Conservation (phyloP, 768 basidiomycete species). For the Termitomyces sp. region DNA sequence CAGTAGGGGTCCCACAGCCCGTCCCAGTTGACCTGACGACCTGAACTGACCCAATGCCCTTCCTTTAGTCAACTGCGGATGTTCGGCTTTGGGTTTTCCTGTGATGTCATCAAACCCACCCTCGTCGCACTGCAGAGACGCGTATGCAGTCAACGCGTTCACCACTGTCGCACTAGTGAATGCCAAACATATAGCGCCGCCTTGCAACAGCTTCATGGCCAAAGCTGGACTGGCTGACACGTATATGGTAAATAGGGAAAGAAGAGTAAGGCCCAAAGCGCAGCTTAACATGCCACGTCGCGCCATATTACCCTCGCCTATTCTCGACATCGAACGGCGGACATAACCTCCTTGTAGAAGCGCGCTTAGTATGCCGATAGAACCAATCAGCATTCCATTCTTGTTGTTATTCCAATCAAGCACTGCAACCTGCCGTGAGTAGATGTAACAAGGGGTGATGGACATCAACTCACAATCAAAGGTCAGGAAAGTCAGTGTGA, state of each 20-base stretch:
- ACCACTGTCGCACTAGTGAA: constrained; percentile 97
- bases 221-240: constrained; percentile 32
- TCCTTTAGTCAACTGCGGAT: constrained; percentile 76
- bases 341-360: constrained; percentile 93
- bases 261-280: constrained; percentile 58
- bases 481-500: constrained; percentile 93
- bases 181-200: constrained; percentile 79
- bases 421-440: constrained; percentile 36
- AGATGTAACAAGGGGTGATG: background rate
- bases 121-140: constrained; percentile 88
- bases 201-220: constrained; percentile 50
- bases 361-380: constrained; percentile 88
- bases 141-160: constrained; percentile 85
- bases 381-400: constrained; percentile 79
- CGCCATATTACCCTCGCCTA: constrained; percentile 82
- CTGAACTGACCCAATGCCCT: constrained; percentile 81
- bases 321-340: constrained; percentile 66
- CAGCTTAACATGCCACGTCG: constrained; percentile 74
- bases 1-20: constrained; percentile 88
- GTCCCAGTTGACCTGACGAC: constrained; percentile 90
- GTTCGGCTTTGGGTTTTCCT: constrained; percentile 46
- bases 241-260: constrained; percentile 65
- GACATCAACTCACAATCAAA: constrained; percentile 64
- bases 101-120: constrained; percentile 46
- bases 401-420: constrained; percentile 87